Evolutionary conservation across 2,329 filamentous ascomycete species (phyloP).

Genomic region (Pyricularia grisea): DNA sequence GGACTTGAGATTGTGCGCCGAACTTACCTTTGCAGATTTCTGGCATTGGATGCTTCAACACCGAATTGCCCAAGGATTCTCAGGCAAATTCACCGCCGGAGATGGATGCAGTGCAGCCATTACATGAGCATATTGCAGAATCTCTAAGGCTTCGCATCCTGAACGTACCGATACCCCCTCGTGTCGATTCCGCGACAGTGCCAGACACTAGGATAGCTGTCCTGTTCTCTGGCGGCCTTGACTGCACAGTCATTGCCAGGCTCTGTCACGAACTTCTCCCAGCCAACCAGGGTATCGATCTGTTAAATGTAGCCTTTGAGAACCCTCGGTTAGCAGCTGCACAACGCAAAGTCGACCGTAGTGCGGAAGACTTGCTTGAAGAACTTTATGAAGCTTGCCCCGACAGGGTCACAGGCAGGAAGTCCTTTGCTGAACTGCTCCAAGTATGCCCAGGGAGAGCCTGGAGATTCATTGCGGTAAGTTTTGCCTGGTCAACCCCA

Average conservation of each 20-base stretch:
- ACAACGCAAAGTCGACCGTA: constrained; percentile 24
- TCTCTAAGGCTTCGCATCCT: constrained; percentile 58
- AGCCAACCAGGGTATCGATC: constrained; percentile 59
- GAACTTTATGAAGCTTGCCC: constrained; percentile 73
- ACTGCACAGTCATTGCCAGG: constrained; percentile 82
- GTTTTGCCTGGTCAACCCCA: constrained; percentile 13
- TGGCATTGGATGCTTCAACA: constrained; percentile 44
- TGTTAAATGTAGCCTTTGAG: constrained; percentile 95
- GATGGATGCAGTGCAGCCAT: constrained; percentile 39
- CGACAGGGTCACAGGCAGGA: constrained; percentile 78
- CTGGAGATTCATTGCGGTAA: constrained; percentile 75
- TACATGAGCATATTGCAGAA: constrained; percentile 45
- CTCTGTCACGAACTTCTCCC: constrained; percentile 71
- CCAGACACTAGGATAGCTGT: constrained; percentile 56
- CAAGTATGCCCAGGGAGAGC: constrained; percentile 56
- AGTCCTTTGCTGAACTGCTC: constrained; percentile 67
- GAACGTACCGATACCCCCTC: constrained; percentile 49
- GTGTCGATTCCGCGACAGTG: constrained; percentile 10
- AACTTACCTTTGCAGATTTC: constrained; percentile 41
- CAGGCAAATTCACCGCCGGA: constrained; percentile 20
- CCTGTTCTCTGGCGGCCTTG: constrained; percentile 88
- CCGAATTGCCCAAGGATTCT: constrained; percentile 14
- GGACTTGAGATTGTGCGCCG: constrained; percentile 6
- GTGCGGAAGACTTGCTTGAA: constrained; percentile 11
- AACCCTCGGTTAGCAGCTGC: constrained; percentile 68